Evolutionary conservation across 352 stramenopile genomes (phyloP).

Genomic region (Phytopythium helicoides): DNA sequence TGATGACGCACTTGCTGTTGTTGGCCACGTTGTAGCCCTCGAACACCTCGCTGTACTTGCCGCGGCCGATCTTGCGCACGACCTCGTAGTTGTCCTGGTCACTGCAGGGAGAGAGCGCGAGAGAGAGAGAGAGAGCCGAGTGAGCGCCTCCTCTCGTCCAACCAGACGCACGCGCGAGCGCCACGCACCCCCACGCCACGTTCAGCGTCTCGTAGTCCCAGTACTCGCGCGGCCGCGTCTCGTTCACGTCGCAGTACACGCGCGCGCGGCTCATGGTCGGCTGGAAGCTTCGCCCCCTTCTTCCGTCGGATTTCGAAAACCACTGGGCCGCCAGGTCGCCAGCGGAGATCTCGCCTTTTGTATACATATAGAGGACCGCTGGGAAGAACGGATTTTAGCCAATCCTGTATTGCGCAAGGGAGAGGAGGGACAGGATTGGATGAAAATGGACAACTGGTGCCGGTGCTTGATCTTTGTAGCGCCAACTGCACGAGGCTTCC

Average conservation of each 20-base stretch:
- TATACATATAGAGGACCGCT: too few species aligned
- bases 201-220: slow-evolving; percentile 99
- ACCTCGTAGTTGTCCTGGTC: slow-evolving; percentile 99
- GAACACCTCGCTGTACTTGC: slow-evolving; percentile 99
- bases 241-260: slow-evolving; percentile 95
- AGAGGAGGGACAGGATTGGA: too few species aligned
- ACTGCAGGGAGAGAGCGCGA: slow-evolving; percentile 29
- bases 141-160: neutral
- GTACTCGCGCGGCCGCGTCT: slow-evolving; percentile 96
- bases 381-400: too few species aligned
- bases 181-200: slow-evolving; percentile 92
- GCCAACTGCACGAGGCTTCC: too few species aligned
- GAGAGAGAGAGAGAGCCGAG: neutral
- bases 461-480: too few species aligned
- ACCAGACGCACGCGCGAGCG: too few species aligned
- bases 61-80: slow-evolving; percentile 98
- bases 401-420: too few species aligned
- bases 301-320: too few species aligned
- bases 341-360: too few species aligned
- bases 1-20: slow-evolving; percentile 98
- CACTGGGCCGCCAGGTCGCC: too few species aligned
- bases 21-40: slow-evolving; percentile 97
- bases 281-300: too few species aligned
- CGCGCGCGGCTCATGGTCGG: slow-evolving; percentile 63
- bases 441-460: too few species aligned